phyloP scores from a whole-genome alignment of 768 basidiomycete genomes.

The Agaricus blazei region DNA sequence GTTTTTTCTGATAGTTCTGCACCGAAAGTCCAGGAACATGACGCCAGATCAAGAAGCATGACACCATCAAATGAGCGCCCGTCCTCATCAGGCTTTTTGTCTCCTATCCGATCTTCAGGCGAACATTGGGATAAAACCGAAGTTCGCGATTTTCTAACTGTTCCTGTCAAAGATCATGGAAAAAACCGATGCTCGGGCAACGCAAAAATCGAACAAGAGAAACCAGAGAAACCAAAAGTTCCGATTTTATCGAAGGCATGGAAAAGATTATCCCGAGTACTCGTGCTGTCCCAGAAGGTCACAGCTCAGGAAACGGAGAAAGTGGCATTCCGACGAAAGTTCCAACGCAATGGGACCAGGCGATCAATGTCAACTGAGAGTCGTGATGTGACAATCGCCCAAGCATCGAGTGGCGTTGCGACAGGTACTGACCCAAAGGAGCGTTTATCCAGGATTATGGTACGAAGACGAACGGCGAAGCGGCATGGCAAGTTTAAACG shows the following conservation, averaged over 20 bases:
- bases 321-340: not conserved
- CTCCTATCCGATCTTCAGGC: not conserved
- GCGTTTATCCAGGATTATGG: not conserved
- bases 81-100: not conserved
- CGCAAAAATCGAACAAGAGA: not conserved
- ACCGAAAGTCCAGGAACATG: not conserved
- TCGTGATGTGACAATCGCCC: not conserved
- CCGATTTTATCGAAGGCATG: not conserved
- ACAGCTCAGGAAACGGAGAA: not conserved
- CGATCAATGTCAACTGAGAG: not conserved
- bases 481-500: not conserved
- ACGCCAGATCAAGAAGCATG: not conserved
- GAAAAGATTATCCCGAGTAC: conserved; percentile 1
- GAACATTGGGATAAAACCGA: not conserved
- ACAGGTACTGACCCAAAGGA: not conserved
- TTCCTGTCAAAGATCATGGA: not conserved
- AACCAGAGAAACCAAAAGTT: not conserved
- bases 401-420: not conserved
- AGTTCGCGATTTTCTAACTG: not conserved
- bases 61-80: not conserved
- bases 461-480: conserved; percentile 3
- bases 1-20: conserved; percentile 6
- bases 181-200: not conserved
- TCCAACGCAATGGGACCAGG: not conserved
- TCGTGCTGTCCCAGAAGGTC: not conserved